Conservation (phyloP, 345 rosid genomes). For the Dovyalis caffra region DNA sequence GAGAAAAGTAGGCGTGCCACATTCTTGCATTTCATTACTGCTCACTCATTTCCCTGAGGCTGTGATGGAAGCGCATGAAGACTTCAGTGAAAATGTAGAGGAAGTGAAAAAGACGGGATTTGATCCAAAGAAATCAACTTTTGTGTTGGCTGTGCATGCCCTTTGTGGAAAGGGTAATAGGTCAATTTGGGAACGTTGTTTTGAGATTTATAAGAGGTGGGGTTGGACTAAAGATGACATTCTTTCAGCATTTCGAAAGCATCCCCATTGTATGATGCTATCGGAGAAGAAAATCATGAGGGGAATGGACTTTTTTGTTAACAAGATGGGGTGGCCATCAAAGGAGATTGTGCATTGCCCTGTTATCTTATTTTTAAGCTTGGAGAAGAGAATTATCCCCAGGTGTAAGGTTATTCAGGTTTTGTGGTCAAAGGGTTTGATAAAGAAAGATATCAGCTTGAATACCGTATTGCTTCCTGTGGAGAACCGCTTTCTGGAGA, state of each 20-base stretch:
- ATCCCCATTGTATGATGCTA: slow-evolving; percentile 49
- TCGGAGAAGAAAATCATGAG: slow-evolving; percentile 44
- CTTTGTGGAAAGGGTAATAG: slow-evolving; percentile 40
- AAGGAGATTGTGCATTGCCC: slow-evolving; percentile 37
- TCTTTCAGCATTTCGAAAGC: slow-evolving; percentile 43
- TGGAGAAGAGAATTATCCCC: slow-evolving; percentile 56
- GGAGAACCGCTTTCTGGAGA: slow-evolving; percentile 41
- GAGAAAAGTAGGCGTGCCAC: slow-evolving; percentile 35
- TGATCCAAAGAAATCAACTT: slow-evolving; percentile 39
- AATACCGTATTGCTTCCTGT: slow-evolving; percentile 33
- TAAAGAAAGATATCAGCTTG: slow-evolving; percentile 46
- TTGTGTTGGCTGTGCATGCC: slow-evolving; percentile 47
- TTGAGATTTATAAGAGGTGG: slow-evolving; percentile 50
- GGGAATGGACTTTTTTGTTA: slow-evolving; percentile 50
- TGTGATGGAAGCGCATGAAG: slow-evolving; percentile 33
- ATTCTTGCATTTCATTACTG: slow-evolving; percentile 34
- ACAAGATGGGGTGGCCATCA: slow-evolving; percentile 42
- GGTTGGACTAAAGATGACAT: slow-evolving; percentile 57
- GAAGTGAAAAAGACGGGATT: slow-evolving; percentile 52
- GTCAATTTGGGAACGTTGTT: slow-evolving; percentile 40
- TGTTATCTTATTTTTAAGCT: slow-evolving; percentile 36
- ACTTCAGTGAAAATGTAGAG: slow-evolving; percentile 30
- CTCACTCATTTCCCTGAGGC: slow-evolving; percentile 55
- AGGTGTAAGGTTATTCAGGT: slow-evolving; percentile 41
- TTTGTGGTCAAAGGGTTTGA: slow-evolving; percentile 41